Base-by-base conservation (phyloP, 2,329 filamentous ascomycete species). In the Fusarium burgessii region DNA sequence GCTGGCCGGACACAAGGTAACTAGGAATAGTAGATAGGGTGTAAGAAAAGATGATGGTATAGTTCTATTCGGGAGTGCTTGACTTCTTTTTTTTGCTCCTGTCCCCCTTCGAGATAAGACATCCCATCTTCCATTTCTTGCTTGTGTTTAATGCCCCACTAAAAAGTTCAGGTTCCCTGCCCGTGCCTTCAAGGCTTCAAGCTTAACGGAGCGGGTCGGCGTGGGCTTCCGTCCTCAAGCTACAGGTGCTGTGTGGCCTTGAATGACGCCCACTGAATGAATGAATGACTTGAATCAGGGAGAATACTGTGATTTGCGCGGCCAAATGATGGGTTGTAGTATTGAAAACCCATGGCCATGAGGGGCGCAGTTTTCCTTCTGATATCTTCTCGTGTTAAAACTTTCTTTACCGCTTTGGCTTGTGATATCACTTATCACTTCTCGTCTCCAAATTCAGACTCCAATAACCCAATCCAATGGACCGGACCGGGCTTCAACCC, bases 261-360 rank as follows among this genome's bases (percentile, higher is more conserved):
- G 70, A 49, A 72, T 74, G 73, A 74, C 62, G 65, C 72, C 66
- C 72, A 72, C 64, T 72, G 58, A 45, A 40, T 35, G 23, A 70
- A 52, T 36, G 20, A 41, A 38, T 32, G 23, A 20, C 27, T n/a
- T 50, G 20, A 33, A 40, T 52, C 27, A 33, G 17, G 27, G 18
- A 33, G 33, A 27, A 35, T 42, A 57, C 45, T 56, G 29, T 66
- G 65, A 73, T 73, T 61, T 69, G 71, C 50, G 62, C 52, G 62
- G 57, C 38, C 35, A 36, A 41, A 60, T 57, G 54, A 52, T 56
- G 36, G 38, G 33, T 56, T 45, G 55, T 15, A n/a, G 60, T 29
- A 38, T 54, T 52, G 61, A 59, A 40, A 36, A 46, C 29, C 13
- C 9, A 20, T 36, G 14, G 50, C 59, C 42, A 17, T 18, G 40